Percentiles rank a stretch among this genome's conserved stretches.
Conservation (phyloP, 2,329 filamentous ascomycete genomes). For the Cordyceps fumosorosea region DNA sequence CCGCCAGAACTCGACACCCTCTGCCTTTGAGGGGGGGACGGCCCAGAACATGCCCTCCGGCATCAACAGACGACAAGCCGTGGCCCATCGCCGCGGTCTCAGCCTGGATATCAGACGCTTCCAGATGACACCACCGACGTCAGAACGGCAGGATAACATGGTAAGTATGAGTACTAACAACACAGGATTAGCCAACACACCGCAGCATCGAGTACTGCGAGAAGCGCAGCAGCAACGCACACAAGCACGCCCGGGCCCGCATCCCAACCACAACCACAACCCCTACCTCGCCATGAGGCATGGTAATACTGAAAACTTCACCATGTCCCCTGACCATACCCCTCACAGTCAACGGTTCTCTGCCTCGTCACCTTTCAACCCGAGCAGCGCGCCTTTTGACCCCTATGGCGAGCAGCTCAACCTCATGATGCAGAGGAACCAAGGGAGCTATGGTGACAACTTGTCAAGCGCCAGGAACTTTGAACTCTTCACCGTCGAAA, state of each 20-base stretch:
- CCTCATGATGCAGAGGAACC: slow-evolving; percentile 41
- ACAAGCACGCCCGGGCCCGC: slow-evolving; percentile 63
- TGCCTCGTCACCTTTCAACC: slow-evolving; percentile 35
- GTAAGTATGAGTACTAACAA: slow-evolving; percentile 51
- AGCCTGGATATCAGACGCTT: slow-evolving; percentile 67
- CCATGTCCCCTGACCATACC: slow-evolving; percentile 50
- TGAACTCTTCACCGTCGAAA: slow-evolving; percentile 42
- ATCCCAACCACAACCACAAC: slow-evolving; percentile 20
- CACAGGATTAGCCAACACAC: slow-evolving; percentile 45
- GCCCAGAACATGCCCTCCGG: slow-evolving; percentile 55
- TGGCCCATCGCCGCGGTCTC: slow-evolving; percentile 71
- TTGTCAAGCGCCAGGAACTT: slow-evolving; percentile 41
- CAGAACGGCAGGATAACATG: slow-evolving; percentile 29
- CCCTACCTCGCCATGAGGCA: slow-evolving; percentile 25
- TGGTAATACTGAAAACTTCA: slow-evolving; percentile 45
- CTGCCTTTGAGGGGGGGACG: slow-evolving; percentile 68
- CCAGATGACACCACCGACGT: slow-evolving; percentile 18
- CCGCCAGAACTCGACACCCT: slow-evolving; percentile 81
- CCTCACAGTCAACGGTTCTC: slow-evolving; percentile 49
- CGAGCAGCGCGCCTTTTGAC: slow-evolving; percentile 40
- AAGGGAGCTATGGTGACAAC: slow-evolving; percentile 35
- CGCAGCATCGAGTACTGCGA: slow-evolving; percentile 72
- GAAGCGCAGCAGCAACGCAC: slow-evolving; percentile 84
- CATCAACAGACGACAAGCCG: slow-evolving; percentile 34
- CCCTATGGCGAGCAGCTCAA: slow-evolving; percentile 38